Conservation (phyloP, 78 protist genomes). For the Cavenderia fasciculata region DNA sequence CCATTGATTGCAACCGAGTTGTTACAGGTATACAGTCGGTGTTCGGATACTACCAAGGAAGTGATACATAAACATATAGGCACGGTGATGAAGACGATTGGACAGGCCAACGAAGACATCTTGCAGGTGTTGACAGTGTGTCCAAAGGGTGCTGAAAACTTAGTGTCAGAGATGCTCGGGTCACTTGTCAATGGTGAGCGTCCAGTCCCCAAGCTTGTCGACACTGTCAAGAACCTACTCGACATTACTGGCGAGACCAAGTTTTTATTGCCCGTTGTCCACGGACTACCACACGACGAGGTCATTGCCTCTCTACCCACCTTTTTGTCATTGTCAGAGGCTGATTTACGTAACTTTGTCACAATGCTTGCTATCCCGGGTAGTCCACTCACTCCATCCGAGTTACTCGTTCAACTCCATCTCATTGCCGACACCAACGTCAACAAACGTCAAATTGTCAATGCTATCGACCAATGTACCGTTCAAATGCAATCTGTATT, state of each 20-base stretch:
- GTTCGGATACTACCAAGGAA: not conserved
- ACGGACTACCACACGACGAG: constrained; percentile 47
- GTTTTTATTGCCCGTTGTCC: constrained; percentile 44
- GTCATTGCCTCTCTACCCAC: constrained; percentile 25
- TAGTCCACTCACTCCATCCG: constrained; percentile 61
- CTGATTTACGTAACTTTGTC: constrained; percentile 8
- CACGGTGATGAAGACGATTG: constrained; percentile 13
- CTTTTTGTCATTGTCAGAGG: not conserved
- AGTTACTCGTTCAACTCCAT: constrained; percentile 67
- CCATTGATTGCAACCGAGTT: constrained; percentile 5
- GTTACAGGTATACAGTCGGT: constrained; percentile 20
- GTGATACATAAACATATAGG: not conserved
- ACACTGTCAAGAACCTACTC: constrained; percentile 4
- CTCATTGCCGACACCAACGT: not conserved
- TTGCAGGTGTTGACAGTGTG: constrained; percentile 26
- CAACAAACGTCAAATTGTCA: not conserved
- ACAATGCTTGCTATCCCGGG: constrained; percentile 1
- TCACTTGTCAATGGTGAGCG: not conserved
- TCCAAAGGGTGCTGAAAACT: constrained; percentile 27
- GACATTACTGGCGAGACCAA: not conserved
- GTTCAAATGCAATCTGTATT: constrained; percentile 1
- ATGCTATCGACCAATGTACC: constrained; percentile 42
- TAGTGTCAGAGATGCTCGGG: constrained; percentile 10
- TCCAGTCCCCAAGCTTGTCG: constrained; percentile 25
- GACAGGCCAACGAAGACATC: constrained; percentile 13